Base-by-base conservation (phyloP, 2,329 filamentous ascomycete species). In the Beauveria asiatica region DNA sequence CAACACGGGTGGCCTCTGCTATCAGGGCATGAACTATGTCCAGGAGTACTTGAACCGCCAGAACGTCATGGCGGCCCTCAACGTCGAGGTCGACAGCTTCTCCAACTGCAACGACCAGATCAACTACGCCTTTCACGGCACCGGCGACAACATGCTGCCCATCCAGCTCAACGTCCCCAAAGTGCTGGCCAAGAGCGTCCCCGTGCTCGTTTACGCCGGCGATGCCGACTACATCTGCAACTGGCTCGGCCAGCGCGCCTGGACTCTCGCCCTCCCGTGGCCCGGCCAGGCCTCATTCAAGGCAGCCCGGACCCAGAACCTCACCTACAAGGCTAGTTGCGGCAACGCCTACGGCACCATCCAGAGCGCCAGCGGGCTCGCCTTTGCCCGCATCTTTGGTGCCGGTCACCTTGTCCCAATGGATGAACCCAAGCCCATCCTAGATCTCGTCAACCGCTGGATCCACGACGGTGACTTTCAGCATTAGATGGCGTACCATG, bases 81-180 rank as follows among this genome's bases (percentile, higher is more conserved):
- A 94, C 64, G 92, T 86, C 55, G 94, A 99, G 78, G 91, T 97
- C 60, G 81, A 84, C 65, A 84, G 81, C 72, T 99, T 96, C 74
- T 90, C 97, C 70, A 94, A 89, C 74, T 99, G 94, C 86, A 97
- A 99, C 83, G 92, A 94, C 69, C 90, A 97, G 75, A 94, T 99
- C 78, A 97, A 97, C 85, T 86, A 92, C 70, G 96, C 96, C 83
- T 99, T 99, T 83, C 80, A 97, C 61, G 91, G 97, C 78, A 87
- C 93, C 70, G 94, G 94, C 71, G 94, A 99, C 77, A 97, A 93
- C 93, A 97, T 97, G 89, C 88, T 96, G 83, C 94, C 94, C 53
- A 97, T 89, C 86, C 91, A 96, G 81, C 89, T 87, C 64, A 83
- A 97, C 33, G 89, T 99, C 7, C 93, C 94, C 49, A 83, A 83